Base-by-base conservation (phyloP, 2,329 filamentous ascomycete species). In the Ceratocystis alfenasii region DNA sequence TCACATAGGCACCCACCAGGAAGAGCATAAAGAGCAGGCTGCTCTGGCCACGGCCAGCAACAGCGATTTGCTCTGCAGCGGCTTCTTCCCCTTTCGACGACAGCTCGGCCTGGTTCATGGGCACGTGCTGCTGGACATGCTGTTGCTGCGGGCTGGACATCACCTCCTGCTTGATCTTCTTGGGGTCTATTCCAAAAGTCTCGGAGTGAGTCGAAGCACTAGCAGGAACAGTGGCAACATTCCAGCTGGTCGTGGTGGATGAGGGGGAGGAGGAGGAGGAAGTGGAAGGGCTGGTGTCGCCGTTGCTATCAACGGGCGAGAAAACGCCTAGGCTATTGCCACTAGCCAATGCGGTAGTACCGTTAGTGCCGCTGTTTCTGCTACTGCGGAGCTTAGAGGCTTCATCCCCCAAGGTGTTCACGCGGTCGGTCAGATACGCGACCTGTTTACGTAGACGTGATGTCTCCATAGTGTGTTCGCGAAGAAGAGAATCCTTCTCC, bases 401-500 rank as follows among this genome's bases (percentile, higher is more conserved):
- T 20, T 66, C 64, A 59, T 45, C 62, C 78, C 90, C 90, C 72
- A 91, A 80, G 70, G 84, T 82, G 75, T 87, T 83, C 69, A 88
- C 81, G 72, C 87, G 85, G 68, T 88, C 86, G 68, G 83, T 87
- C 71, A 96, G 85, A 70, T 93, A 85, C 73, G 85, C 86, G 75
- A 96, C 87, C 81, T 95, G 94, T 82, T 95, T 95, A 74, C 93
- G 88, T 73, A 97, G 84, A 71, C 94, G 90, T 67, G 88, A 88
- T 12, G 89, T 91, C 81, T 97, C 92, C 70, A 93, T 83, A 68
- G 91, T 96, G 79, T 96, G 90, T 66, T 81, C 81, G 73, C 89
- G 86, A 72, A 96, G 88, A 78, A 96, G 84, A 74, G 96, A 90
- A 74, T 96, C 90, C 78, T 95, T 95, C 77, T 97, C 90, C 72